phyloP scores from a whole-genome alignment of 2,329 filamentous ascomycete genomes.

The Amphichorda felina region DNA sequence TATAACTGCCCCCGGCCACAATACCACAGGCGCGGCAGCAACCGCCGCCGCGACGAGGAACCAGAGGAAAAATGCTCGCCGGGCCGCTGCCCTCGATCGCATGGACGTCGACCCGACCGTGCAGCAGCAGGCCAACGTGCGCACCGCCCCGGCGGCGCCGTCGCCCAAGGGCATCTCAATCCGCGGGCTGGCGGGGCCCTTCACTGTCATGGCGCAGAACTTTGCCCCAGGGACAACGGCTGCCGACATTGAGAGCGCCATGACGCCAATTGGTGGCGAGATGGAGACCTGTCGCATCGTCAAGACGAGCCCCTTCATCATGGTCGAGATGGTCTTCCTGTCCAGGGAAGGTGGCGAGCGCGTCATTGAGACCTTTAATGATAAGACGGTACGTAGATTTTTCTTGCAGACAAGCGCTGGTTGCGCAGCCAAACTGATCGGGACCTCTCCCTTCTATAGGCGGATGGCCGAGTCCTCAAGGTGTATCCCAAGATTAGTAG shows the following conservation, averaged over 20 bases:
- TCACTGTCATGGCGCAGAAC: constrained; percentile 65
- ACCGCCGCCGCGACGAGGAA: constrained; percentile 10
- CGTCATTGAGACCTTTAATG: constrained; percentile 66
- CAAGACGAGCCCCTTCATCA: constrained; percentile 56
- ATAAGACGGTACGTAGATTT: constrained; percentile 56
- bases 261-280: constrained; percentile 62
- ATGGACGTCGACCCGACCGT: constrained; percentile 20
- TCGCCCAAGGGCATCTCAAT: constrained; percentile 49
- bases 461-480: constrained; percentile 62
- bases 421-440: not conserved
- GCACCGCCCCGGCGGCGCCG: constrained; percentile 7
- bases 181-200: constrained; percentile 61
- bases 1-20: constrained; percentile 22
- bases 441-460: too few relatives aligned
- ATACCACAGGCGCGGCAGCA: constrained; percentile 2
- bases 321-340: constrained; percentile 67
- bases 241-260: constrained; percentile 71
- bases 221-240: constrained; percentile 73
- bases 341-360: constrained; percentile 61
- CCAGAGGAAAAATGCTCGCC: constrained; percentile 18
- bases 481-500: constrained; percentile 56
- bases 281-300: constrained; percentile 57
- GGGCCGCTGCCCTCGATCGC: constrained; percentile 32
- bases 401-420: not conserved
- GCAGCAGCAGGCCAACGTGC: constrained; percentile 22